Evolutionary conservation across 2,329 filamentous ascomycete species (phyloP).

Genomic region (Plenodomus tracheiphilus): DNA sequence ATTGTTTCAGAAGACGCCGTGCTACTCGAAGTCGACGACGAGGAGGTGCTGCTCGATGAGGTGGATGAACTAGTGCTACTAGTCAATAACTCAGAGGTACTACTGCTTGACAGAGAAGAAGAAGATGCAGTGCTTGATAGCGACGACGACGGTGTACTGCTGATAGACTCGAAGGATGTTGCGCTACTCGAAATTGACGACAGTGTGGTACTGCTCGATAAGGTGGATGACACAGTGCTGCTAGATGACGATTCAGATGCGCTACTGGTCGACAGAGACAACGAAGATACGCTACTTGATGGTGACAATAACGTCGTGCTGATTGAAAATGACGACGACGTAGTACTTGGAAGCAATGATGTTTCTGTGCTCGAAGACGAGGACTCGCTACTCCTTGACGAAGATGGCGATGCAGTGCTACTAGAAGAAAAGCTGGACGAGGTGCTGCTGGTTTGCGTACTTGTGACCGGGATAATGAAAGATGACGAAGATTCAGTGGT

Average conservation of each 20-base stretch:
- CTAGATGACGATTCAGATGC: background rate
- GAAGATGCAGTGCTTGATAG: too few species aligned
- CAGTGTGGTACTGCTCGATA: background rate
- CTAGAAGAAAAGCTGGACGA: background rate
- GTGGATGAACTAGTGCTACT: background rate
- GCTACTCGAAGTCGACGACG: background rate
- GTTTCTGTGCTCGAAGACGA: background rate
- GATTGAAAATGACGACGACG: background rate
- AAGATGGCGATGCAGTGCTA: conserved; percentile 3
- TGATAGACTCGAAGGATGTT: background rate
- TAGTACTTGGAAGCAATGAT: background rate
- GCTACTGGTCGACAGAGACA: background rate
- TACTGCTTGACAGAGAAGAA: too few species aligned
- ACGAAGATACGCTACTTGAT: background rate
- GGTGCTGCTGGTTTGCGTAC: conserved; percentile 1
- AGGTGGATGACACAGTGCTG: background rate
- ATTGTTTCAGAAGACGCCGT: background rate
- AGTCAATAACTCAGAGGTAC: too few species aligned
- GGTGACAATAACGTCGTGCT: too few species aligned
- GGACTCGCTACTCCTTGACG: background rate
- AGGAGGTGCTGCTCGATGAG: background rate
- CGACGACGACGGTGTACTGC: too few species aligned
- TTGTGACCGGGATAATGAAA: background rate
- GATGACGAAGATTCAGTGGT: background rate
- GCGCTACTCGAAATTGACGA: background rate